Percentiles rank a stretch among this genome's conserved stretches.
Evolutionary conservation across 768 basidiomycete genomes (phyloP).

Genomic region (Cystobasidium onofrii): DNA sequence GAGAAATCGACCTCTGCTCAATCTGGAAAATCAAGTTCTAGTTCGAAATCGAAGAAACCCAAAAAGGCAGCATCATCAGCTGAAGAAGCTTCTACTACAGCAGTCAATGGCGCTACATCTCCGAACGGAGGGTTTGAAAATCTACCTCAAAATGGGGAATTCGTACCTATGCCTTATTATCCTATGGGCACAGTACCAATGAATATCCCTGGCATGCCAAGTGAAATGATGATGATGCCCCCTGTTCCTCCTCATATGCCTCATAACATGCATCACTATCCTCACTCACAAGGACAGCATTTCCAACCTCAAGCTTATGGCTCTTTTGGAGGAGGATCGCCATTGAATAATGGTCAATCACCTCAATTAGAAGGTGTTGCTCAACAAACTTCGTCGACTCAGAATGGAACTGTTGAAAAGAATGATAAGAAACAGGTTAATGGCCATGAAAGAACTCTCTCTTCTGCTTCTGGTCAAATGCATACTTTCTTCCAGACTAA

Average conservation of each 20-base stretch:
- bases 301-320: background rate
- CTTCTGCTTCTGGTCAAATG: constrained; percentile 4
- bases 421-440: background rate
- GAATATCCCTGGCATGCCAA: background rate
- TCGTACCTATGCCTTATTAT: background rate
- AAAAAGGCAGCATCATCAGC: background rate
- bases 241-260: background rate
- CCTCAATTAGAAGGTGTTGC: background rate
- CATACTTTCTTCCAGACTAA: constrained; percentile 25
- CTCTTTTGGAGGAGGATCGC: background rate
- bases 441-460: background rate
- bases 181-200: background rate
- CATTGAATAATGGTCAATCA: background rate
- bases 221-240: background rate
- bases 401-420: background rate
- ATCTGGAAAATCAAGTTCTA: background rate
- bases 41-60: background rate
- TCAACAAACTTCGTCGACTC: background rate
- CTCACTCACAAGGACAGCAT: background rate
- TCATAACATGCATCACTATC: too few relatives aligned
- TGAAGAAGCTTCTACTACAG: background rate
- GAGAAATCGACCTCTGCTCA: background rate
- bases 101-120: background rate
- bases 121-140: background rate
- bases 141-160: background rate